Conservation (phyloP, 2,329 filamentous ascomycete genomes). For the Diaporthe batatas region DNA sequence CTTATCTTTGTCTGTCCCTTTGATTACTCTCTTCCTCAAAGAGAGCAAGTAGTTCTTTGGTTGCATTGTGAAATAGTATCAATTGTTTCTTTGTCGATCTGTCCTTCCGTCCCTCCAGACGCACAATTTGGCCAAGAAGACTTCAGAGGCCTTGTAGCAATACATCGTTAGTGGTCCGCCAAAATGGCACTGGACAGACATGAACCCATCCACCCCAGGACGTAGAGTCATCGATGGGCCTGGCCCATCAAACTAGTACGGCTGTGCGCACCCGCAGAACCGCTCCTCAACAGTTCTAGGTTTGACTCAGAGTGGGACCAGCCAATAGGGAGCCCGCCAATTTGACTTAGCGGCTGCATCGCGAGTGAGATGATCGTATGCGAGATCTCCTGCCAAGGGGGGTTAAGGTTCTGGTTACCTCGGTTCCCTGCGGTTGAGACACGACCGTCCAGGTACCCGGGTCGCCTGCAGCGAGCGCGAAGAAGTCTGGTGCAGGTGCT, state of each 20-base stretch:
- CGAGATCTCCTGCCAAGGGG: neutral
- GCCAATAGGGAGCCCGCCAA: slow-evolving; percentile 5
- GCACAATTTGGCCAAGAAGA: neutral
- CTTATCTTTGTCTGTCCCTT: neutral
- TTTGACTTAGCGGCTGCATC: slow-evolving; percentile 3
- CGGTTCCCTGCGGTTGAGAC: slow-evolving; percentile 7
- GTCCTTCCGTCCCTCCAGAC: neutral
- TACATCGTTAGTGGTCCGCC: neutral
- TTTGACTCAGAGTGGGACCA: slow-evolving; percentile 11
- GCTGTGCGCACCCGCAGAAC: slow-evolving; percentile 21
- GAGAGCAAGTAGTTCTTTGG: neutral
- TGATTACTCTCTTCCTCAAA: neutral
- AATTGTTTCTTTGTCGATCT: slow-evolving; percentile 15
- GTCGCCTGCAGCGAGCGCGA: neutral
- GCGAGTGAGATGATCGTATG: slow-evolving; percentile 10
- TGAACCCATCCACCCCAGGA: neutral
- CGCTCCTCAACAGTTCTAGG: slow-evolving; percentile 14
- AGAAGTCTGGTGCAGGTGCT: slow-evolving; percentile 10
- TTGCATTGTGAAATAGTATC: neutral
- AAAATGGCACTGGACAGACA: slow-evolving; percentile 21
- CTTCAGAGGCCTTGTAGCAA: neutral
- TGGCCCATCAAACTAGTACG: slow-evolving; percentile 17
- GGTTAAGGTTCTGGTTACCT: slow-evolving; percentile 14
- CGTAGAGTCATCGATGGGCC: slow-evolving; percentile 9
- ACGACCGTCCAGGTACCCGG: neutral